Base-by-base conservation (phyloP, 495 filamentous ascomycete species). In the Lichenothelia convexa region DNA sequence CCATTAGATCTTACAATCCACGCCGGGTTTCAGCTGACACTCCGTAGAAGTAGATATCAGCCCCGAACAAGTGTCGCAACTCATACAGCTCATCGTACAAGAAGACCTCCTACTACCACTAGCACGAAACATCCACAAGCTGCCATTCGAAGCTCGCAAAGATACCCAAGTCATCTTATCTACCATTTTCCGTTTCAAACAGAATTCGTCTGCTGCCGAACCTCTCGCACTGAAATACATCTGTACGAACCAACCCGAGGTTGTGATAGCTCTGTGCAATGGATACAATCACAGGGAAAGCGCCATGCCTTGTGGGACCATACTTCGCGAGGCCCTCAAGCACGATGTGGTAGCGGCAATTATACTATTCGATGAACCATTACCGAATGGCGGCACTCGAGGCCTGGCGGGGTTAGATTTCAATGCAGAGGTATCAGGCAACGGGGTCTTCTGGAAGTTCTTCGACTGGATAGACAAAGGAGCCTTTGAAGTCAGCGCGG, bases 391-490 rank as follows among this genome's bases (percentile, higher is more conserved):
- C 18, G 64, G 58, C 5, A 61, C 57, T 2, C 60, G 64, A 33
- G 59, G 64, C 35, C 57, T 85, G 5, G 68, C 59, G 2, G 74
- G 68, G 1, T 70, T 91, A 38, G 72, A 84, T 44, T 66, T 70
- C 16, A 70, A 73, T 18, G 54, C 66, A 9, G 69, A 63, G 20
- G 76, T 83, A 43, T 72, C 62, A 8, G 84, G 84, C 13, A 63
- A 69, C 11, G 86, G 86, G 0, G 70, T 93, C 1, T 94, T 99
- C 51, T 99, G 91, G 91, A 71, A 66, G n/a, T 95, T 95, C 58
- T 99, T 99, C 50, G 70, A 80, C 32, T 99, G 86, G 80, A 93
- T 99, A 39, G 83, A 95, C 53, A 75, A 78, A 49, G 77, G 82
- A 41, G 83, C 77, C 13, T 99, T 99, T 54, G 91, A 99, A 61